phyloP scores from a whole-genome alignment of 192 early-diverging fungal genomes.

The Backusella mclennaniae region DNA sequence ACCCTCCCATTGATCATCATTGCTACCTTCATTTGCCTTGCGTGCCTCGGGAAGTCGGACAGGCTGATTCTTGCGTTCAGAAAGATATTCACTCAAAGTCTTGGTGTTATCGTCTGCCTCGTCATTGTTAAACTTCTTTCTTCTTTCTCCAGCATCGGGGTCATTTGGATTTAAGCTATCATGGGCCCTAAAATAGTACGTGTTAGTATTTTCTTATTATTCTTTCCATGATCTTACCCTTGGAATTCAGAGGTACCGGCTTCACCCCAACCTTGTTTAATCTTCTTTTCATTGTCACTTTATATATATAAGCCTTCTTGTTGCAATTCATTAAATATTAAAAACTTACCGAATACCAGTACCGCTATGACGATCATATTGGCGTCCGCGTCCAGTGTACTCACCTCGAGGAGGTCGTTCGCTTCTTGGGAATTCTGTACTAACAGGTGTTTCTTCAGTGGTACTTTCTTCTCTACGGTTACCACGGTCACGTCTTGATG shows the following conservation, averaged over 20 bases:
- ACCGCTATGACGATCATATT: conserved; percentile 81
- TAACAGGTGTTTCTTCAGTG: neutral
- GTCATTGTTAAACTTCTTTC: conserved; percentile 30
- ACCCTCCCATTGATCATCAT: conserved; percentile 79
- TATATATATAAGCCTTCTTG: neutral
- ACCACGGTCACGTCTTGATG: conserved; percentile 15
- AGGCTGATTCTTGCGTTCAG: conserved; percentile 49
- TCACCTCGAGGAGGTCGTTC: neutral
- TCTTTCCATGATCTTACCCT: conserved; percentile 16
- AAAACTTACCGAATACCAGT: conserved; percentile 52
- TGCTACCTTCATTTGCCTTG: conserved; percentile 87
- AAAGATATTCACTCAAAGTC: conserved; percentile 83
- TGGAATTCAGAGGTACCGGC: conserved; percentile 54
- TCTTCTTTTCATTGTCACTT: conserved; percentile 87
- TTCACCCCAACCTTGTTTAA: conserved; percentile 79
- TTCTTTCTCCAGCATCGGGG: conserved; percentile 24
- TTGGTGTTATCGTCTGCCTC: conserved; percentile 78
- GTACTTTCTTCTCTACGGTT: neutral
- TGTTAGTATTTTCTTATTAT: neutral
- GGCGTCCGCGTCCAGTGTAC: conserved; percentile 33
- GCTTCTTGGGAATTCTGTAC: neutral
- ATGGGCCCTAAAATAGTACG: neutral
- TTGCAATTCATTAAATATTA: neutral
- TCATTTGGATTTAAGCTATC: conserved; percentile 25
- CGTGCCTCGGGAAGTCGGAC: conserved; percentile 57